These are phyloP conservation scores for Auriculariales sp. DNA, from an alignment of 768 basidiomycete species.

Conservation along the genomic window DNA sequence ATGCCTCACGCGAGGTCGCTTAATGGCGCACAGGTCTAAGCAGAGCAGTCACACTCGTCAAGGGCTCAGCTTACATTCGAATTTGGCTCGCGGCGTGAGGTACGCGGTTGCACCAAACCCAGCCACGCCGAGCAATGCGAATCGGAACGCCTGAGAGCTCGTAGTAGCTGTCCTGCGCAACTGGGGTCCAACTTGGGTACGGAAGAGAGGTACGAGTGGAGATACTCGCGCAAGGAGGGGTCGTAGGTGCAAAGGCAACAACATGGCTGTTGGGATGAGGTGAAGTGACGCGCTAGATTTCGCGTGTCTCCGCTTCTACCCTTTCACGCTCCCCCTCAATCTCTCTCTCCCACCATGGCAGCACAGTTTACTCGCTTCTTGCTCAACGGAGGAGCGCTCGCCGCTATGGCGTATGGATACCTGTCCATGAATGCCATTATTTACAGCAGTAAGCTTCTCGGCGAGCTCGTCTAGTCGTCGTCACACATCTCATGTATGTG, in stretches of 20 bases:
- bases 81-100: constrained; percentile 25
- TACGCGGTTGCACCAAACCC: constrained; percentile 31
- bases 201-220: not conserved
- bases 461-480: not conserved
- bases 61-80: constrained; percentile 44
- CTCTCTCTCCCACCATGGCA: not conserved
- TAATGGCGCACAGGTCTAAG: constrained; percentile 1
- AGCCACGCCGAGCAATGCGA: constrained; percentile 22
- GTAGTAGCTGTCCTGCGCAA: not conserved
- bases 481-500: not conserved
- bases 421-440: not conserved
- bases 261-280: too few relatives aligned
- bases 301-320: not conserved
- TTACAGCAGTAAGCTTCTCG: not conserved
- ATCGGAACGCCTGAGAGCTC: not conserved
- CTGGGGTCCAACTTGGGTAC: not conserved
- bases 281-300: not conserved
- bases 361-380: not conserved
- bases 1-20: constrained; percentile 6
- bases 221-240: not conserved
- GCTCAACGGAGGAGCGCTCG: not conserved
- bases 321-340: not conserved
- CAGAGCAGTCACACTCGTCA: constrained; percentile 3
- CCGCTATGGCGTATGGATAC: constrained; percentile 4
- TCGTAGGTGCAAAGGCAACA: not conserved